Conservation (phyloP, 2,329 filamentous ascomycete species). For the Bertia moriformis region DNA sequence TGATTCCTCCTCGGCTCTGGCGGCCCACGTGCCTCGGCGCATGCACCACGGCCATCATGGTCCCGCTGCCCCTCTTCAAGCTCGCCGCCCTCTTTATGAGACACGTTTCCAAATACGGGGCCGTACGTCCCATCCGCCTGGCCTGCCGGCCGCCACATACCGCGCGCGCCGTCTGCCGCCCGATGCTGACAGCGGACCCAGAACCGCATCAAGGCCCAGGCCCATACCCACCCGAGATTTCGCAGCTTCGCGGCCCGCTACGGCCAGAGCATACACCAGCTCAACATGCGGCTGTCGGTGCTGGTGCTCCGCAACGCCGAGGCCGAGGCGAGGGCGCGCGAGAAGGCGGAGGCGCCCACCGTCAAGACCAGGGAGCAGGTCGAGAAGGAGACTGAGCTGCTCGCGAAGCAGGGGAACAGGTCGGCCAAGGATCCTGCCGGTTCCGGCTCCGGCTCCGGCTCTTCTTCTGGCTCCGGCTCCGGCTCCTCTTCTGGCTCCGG, state of each 20-base stretch:
- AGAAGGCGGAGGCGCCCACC: slow-evolving; percentile 47
- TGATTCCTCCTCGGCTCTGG: too few relatives aligned
- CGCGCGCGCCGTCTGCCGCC: too few relatives aligned
- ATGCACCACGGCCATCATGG: too few relatives aligned
- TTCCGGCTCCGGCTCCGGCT: slow-evolving; percentile 10
- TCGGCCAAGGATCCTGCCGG: slow-evolving; percentile 14
- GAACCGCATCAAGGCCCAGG: slow-evolving; percentile 53
- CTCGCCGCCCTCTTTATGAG: slow-evolving; percentile 48
- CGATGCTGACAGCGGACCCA: too few relatives aligned
- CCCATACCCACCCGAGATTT: slow-evolving; percentile 49
- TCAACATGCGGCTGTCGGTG: slow-evolving; percentile 52
- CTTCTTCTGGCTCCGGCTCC: too few relatives aligned
- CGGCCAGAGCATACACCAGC: slow-evolving; percentile 49
- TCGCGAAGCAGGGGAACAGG: slow-evolving; percentile 25
- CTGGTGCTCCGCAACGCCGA: slow-evolving; percentile 40
- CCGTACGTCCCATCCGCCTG: slow-evolving; percentile 43
- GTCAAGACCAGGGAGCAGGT: slow-evolving; percentile 50
- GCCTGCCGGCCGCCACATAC: too few relatives aligned
- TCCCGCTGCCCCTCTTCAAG: slow-evolving; percentile 53
- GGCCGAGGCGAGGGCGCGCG: slow-evolving; percentile 41
- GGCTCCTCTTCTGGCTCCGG: too few relatives aligned
- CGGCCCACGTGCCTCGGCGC: too few relatives aligned
- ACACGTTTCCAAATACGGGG: slow-evolving; percentile 56
- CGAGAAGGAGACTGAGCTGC: slow-evolving; percentile 33
- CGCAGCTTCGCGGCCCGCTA: slow-evolving; percentile 44